phyloP scores from a whole-genome alignment of 306 rosid genomes.

The Alnus glutinosa region DNA sequence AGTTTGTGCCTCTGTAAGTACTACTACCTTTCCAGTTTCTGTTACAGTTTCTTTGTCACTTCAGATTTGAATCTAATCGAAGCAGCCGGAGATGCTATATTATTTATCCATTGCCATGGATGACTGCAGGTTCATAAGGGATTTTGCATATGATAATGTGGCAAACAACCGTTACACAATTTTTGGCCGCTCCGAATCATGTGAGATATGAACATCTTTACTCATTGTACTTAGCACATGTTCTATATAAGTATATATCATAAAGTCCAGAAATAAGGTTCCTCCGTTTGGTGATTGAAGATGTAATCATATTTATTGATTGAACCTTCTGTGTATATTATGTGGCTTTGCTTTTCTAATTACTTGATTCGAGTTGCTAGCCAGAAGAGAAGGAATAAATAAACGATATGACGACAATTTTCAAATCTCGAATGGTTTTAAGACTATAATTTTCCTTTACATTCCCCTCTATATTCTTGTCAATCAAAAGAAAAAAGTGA shows the following conservation, averaged over 20 bases:
- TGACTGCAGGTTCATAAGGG: constrained; percentile 68
- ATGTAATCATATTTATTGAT: constrained; percentile 27
- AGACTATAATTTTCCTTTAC: background rate
- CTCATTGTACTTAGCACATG: constrained; percentile 8
- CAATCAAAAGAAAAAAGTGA: background rate
- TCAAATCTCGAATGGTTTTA: background rate
- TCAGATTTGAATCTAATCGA: constrained; percentile 9
- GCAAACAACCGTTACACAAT: constrained; percentile 84
- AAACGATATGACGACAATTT: background rate
- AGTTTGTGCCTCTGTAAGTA: constrained; percentile 85
- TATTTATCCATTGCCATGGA: constrained; percentile 7
- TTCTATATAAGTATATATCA: background rate
- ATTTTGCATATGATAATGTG: constrained; percentile 78
- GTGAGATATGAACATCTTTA: constrained; percentile 55
- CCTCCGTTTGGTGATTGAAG: constrained; percentile 13
- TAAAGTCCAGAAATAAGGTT: constrained; percentile 14
- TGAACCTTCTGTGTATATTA: constrained; percentile 11
- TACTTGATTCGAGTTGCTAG: background rate
- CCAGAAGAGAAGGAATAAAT: constrained; percentile 10
- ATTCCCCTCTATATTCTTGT: background rate
- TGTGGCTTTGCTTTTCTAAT: constrained; percentile 9
- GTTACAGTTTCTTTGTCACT: background rate
- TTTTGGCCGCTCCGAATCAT: constrained; percentile 88
- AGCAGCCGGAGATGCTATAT: constrained; percentile 16
- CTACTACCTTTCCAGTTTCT: constrained; percentile 19